Evolutionary conservation across 148 eudicot genomes (phyloP).

Genomic region (Agrostemma githago): DNA sequence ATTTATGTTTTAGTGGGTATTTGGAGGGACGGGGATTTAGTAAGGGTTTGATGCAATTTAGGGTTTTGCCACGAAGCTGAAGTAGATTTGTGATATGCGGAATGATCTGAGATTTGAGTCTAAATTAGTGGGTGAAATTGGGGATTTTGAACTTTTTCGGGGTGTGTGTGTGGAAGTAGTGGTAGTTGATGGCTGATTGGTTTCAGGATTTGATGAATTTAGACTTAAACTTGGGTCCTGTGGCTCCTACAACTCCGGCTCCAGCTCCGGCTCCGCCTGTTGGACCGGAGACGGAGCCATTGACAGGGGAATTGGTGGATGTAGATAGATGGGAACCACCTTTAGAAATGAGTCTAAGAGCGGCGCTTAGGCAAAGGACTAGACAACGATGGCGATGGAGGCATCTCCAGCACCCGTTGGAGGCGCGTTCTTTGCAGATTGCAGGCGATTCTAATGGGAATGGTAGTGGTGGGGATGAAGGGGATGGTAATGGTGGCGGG

Average conservation of each 20-base stretch:
- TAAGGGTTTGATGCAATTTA: constrained; percentile 12
- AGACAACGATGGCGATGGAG: constrained; percentile 58
- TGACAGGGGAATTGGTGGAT: constrained; percentile 33
- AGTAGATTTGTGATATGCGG: neutral
- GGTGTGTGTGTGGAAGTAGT: neutral
- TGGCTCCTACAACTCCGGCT: constrained; percentile 33
- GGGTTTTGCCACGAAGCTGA: neutral
- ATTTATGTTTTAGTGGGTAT: neutral
- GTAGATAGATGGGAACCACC: constrained; percentile 50
- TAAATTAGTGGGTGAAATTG: neutral
- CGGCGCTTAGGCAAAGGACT: constrained; percentile 45
- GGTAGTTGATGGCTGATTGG: constrained; percentile 60
- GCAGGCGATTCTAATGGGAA: constrained; percentile 22
- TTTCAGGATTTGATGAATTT: constrained; percentile 61
- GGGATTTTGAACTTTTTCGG: neutral
- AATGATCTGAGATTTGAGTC: neutral
- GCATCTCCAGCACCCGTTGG: constrained; percentile 39
- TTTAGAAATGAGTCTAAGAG: constrained; percentile 34
- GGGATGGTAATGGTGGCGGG: constrained; percentile 31
- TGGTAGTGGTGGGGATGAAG: constrained; percentile 7
- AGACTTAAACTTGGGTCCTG: constrained; percentile 83
- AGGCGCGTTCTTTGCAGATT: constrained; percentile 19
- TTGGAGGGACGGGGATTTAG: neutral
- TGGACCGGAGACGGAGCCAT: constrained; percentile 32
- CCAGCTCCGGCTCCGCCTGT: constrained; percentile 29